Evolutionary conservation across 2,329 filamentous ascomycete genomes (phyloP).

Genomic region (Boeremia exigua): DNA sequence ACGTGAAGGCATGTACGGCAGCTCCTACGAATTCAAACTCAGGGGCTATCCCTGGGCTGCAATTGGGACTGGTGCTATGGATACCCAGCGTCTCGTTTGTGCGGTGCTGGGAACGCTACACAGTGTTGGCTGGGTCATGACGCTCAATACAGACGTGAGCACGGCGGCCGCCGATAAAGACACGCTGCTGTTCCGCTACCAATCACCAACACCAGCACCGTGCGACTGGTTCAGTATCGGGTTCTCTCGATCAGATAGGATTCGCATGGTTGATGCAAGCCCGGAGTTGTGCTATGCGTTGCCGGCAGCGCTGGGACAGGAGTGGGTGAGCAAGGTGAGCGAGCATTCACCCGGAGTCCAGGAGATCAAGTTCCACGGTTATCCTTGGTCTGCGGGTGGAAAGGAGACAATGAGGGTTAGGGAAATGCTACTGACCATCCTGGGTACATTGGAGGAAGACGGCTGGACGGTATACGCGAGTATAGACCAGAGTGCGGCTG

Average conservation of each 20-base stretch:
- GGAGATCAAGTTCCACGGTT: slow-evolving; percentile 46
- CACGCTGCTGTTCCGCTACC: slow-evolving; percentile 48
- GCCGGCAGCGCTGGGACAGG: slow-evolving; percentile 14
- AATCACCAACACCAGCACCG: slow-evolving; percentile 40
- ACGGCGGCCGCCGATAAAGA: slow-evolving; percentile 45
- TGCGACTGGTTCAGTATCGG: slow-evolving; percentile 49
- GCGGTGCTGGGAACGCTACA: slow-evolving; percentile 45
- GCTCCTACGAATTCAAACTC: slow-evolving; percentile 48
- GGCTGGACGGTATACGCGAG: slow-evolving; percentile 51
- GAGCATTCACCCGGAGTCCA: slow-evolving; percentile 21
- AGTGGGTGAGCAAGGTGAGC: slow-evolving; percentile 18
- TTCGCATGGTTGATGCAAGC: slow-evolving; percentile 44
- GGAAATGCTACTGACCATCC: slow-evolving; percentile 43
- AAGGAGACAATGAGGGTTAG: slow-evolving; percentile 47
- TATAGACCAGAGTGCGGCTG: slow-evolving; percentile 40
- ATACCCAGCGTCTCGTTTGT: slow-evolving; percentile 41
- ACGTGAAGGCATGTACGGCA: slow-evolving; percentile 38
- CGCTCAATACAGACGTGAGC: slow-evolving; percentile 44
- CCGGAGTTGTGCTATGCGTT: slow-evolving; percentile 17
- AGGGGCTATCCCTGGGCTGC: slow-evolving; percentile 46
- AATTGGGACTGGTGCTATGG: slow-evolving; percentile 32
- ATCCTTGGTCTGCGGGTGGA: slow-evolving; percentile 41
- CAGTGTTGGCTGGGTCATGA: slow-evolving; percentile 48
- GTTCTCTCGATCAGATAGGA: slow-evolving; percentile 35
- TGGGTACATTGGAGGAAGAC: slow-evolving; percentile 45